phyloP scores from a whole-genome alignment of 352 stramenopile genomes.

The Globisporangium orthogonon region DNA sequence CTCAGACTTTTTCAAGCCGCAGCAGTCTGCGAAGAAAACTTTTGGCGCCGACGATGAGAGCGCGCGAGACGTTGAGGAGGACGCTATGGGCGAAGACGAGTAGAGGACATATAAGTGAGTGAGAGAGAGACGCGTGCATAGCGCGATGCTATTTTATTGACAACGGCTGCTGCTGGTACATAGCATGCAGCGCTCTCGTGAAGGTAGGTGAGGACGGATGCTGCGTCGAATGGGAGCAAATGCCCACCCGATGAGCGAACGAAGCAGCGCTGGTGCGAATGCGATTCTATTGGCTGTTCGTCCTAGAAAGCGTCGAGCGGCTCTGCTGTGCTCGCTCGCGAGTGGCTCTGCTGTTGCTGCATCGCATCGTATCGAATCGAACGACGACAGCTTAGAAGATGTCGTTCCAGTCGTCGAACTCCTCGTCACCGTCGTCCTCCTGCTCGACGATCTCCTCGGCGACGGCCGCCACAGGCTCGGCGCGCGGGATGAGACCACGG shows the following conservation, averaged over 20 bases:
- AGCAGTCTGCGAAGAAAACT: background rate
- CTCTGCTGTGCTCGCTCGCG: background rate
- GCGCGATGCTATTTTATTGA: background rate
- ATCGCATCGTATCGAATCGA: background rate
- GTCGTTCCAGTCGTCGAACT: conserved; percentile 87
- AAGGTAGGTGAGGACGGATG: too few relatives aligned
- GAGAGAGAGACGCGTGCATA: background rate
- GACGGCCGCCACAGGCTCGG: conserved; percentile 52
- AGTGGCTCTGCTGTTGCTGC: background rate
- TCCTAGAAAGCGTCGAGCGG: background rate
- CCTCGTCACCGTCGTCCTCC: conserved; percentile 56
- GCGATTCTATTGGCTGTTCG: conserved; percentile 2
- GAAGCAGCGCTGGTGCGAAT: background rate
- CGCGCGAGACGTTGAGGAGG: too few relatives aligned
- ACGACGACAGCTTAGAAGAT: conserved; percentile 60
- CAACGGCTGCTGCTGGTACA: too few relatives aligned
- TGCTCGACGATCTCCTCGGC: conserved; percentile 61
- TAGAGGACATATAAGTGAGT: background rate
- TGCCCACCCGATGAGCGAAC: background rate
- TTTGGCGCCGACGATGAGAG: too few relatives aligned
- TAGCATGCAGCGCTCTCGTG: too few relatives aligned
- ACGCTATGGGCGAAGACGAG: background rate
- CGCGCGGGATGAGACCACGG: conserved; percentile 75
- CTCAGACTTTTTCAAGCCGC: conserved; percentile 46
- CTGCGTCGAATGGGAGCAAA: background rate